Base-by-base conservation (phyloP, 495 filamentous ascomycete genomes). In the Aspergillus cavernicola region DNA sequence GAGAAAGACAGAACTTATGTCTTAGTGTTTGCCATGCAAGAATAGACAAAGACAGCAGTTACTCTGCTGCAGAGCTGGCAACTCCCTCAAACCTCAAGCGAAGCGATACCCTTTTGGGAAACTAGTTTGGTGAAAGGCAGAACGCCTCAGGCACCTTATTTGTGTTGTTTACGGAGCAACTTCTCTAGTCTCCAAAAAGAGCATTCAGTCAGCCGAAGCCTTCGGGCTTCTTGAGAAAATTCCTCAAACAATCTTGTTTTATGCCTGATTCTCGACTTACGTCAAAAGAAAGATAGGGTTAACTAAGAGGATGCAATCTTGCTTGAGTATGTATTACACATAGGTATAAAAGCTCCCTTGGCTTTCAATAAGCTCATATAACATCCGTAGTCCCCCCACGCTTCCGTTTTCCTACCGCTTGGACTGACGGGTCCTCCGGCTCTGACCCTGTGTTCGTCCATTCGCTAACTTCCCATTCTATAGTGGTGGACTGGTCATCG, bases 391-490 rank as follows among this genome's bases (percentile, higher is more conserved):
- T 50, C 1, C 50, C 35, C 2, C 47, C 65, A 32, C 71, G 61
- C 45, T 73, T 74, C 52, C 71, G 66, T 42, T 73, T 74, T 7
- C 68, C 68, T n/a, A 56, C 56, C 23, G 49, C 26, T 20, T 40
- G 53, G n/a, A 50, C 35, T 22, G 49, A 44, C 0, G 64, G 60
- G 12, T 57, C 50, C 16, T 57, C 26, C 62, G 62, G 54, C 28
- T 57, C 67, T 35, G 71, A 75, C 33, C 77, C 81, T 41, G 77
- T 82, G 48, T 78, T 81, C 33, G 77, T 80, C 79, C 82, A 90
- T 66, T 96, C 91, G 36, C 83, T 79, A 53, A 96, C 74, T 68
- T 95, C 90, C 86, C 89, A 95, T 61, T 92, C 86, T 32, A 93
- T 77, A 23, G 71, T 80, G 12, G 79, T 79, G 12, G 69, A 73